Conservation (phyloP, 164 flowering plant genomes). For the Annona squamosa region DNA sequence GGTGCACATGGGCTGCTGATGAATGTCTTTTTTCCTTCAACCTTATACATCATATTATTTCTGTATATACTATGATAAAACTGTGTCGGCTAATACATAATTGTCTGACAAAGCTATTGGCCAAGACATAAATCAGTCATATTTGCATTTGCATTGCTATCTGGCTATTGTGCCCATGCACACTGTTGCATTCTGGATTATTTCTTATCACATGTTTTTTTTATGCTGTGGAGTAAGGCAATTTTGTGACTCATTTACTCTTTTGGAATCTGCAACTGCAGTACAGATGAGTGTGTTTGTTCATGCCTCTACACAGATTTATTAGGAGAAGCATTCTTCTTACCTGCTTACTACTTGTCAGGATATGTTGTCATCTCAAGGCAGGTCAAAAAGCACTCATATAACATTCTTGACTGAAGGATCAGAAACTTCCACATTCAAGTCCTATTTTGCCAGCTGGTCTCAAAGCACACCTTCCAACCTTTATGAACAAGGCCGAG, state of each 20-base stretch:
- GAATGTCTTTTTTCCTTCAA: not conserved
- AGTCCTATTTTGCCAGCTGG: slow-evolving; percentile 52
- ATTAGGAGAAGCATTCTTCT: slow-evolving; percentile 2
- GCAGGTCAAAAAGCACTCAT: slow-evolving; percentile 37
- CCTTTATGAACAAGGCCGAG: slow-evolving; percentile 66
- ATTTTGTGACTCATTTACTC: not conserved
- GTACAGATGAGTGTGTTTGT: not conserved
- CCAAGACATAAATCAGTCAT: not conserved
- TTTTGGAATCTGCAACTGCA: not conserved
- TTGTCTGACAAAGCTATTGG: too few species aligned
- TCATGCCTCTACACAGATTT: not conserved
- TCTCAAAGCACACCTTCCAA: slow-evolving; percentile 35
- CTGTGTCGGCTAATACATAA: too few species aligned
- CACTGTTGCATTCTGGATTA: not conserved
- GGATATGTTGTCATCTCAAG: slow-evolving; percentile 47
- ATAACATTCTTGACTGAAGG: slow-evolving; percentile 54
- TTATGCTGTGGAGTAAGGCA: not conserved
- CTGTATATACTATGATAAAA: not conserved
- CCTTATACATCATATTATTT: not conserved
- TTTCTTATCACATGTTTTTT: not conserved
- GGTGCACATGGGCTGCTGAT: too few species aligned
- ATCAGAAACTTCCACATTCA: slow-evolving; percentile 47
- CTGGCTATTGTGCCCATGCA: not conserved
- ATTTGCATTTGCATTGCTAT: not conserved
- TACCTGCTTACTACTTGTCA: slow-evolving; percentile 19